These are phyloP conservation scores for Neurospora sp. DNA, from an alignment of 495 filamentous ascomycete genomes.

Conservation along the genomic window DNA sequence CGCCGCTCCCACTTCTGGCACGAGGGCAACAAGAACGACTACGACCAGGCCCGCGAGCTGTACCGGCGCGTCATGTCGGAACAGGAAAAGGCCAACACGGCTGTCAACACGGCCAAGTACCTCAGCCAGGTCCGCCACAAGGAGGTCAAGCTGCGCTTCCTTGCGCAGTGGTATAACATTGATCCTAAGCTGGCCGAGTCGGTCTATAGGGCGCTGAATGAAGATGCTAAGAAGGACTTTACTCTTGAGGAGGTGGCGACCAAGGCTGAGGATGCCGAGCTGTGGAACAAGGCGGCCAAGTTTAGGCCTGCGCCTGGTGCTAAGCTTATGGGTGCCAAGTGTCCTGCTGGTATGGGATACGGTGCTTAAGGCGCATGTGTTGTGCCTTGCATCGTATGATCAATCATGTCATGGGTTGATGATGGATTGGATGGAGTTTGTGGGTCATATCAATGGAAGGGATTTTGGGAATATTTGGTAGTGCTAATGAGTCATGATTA, in stretches of 20 bases:
- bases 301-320: neutral
- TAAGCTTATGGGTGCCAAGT: neutral
- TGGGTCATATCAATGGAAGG: neutral
- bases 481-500: neutral
- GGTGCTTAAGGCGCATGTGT: neutral
- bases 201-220: neutral
- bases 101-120: constrained; percentile 36
- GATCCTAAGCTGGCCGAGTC: constrained; percentile 32
- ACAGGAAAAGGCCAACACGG: constrained; percentile 31
- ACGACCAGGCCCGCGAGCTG: constrained; percentile 41
- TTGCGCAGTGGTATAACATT: constrained; percentile 45
- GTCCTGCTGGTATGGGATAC: neutral
- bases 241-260: neutral
- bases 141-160: constrained; percentile 12
- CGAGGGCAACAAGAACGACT: constrained; percentile 44
- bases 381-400: neutral
- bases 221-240: neutral
- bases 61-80: constrained; percentile 39
- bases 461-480: neutral
- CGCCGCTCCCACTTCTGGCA: constrained; percentile 47
- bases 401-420: neutral
- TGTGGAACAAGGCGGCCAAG: neutral
- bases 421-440: neutral
- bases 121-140: constrained; percentile 27
- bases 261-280: neutral